Conservation (phyloP, 495 filamentous ascomycete genomes). For the Aspergillus panamensis region DNA sequence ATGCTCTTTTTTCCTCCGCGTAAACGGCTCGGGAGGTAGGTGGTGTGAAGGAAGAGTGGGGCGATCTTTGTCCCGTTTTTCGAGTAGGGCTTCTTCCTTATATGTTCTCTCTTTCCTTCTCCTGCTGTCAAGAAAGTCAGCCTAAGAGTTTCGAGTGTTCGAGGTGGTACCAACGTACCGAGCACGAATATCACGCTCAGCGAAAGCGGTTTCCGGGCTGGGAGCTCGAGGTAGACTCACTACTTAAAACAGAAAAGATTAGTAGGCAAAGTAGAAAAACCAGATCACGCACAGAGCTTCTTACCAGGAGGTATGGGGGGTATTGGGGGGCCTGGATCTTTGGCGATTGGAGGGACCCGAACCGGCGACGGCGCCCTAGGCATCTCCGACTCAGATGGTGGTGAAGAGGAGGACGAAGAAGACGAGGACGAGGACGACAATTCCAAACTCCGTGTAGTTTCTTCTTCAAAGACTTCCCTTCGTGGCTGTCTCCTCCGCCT, state of each 20-base stretch:
- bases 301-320: conserved; percentile 9
- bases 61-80: conserved; percentile 6
- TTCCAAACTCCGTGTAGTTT: conserved; percentile 1
- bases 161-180: conserved; percentile 6
- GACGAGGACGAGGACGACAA: conserved; percentile 12
- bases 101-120: conserved; percentile 4
- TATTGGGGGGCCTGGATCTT: conserved; percentile 1
- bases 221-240: conserved; percentile 19
- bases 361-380: conserved; percentile 11
- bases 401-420: conserved; percentile 10
- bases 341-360: conserved; percentile 4
- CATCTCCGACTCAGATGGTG: conserved; percentile 10
- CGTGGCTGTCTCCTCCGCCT: conserved; percentile 4
- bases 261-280: background rate
- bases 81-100: conserved; percentile 16
- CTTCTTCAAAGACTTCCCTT: conserved; percentile 3
- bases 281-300: background rate
- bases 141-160: background rate
- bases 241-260: background rate
- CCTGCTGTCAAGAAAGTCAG: conserved; percentile 6
- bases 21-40: conserved; percentile 8
- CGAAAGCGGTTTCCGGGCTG: conserved; percentile 15
- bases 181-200: conserved; percentile 13
- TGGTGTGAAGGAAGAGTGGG: conserved; percentile 2
- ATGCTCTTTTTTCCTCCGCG: conserved; percentile 17